Evolutionary conservation across 306 rosid genomes (phyloP).

Genomic region (Quercus glauca): DNA sequence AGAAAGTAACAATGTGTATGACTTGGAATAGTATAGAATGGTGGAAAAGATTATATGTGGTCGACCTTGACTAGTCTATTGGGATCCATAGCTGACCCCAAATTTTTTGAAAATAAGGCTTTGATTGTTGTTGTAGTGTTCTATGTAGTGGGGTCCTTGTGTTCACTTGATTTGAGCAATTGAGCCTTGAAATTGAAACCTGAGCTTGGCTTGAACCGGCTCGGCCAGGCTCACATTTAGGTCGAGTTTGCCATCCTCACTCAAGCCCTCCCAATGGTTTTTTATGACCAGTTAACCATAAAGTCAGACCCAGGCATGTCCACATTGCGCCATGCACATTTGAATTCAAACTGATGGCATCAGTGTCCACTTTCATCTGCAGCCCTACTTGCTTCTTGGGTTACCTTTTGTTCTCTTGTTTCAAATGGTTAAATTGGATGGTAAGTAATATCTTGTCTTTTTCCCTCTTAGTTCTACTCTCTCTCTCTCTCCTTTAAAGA

Average conservation of each 20-base stretch:
- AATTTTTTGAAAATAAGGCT: too few species aligned
- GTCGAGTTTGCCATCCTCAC: background rate
- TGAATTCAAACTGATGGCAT: background rate
- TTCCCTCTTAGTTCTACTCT: background rate
- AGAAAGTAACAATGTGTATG: too few species aligned
- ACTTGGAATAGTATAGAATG: too few species aligned
- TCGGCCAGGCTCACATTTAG: background rate
- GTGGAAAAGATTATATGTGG: too few species aligned
- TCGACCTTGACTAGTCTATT: too few species aligned
- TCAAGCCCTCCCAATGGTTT: background rate
- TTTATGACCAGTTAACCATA: background rate
- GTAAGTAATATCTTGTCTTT: background rate
- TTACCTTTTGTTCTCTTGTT: background rate
- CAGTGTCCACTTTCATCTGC: background rate
- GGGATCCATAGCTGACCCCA: too few species aligned
- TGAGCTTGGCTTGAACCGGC: background rate
- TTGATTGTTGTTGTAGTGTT: too few species aligned
- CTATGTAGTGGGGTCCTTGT: background rate
- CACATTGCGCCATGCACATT: background rate
- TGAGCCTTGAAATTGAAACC: background rate
- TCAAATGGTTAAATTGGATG: background rate
- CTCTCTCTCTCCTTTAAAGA: background rate
- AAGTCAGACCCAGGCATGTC: background rate
- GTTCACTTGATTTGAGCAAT: background rate
- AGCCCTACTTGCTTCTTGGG: background rate